Conservation (phyloP, 2,329 filamentous ascomycete genomes). For the Hymenoscyphus fraxineus region DNA sequence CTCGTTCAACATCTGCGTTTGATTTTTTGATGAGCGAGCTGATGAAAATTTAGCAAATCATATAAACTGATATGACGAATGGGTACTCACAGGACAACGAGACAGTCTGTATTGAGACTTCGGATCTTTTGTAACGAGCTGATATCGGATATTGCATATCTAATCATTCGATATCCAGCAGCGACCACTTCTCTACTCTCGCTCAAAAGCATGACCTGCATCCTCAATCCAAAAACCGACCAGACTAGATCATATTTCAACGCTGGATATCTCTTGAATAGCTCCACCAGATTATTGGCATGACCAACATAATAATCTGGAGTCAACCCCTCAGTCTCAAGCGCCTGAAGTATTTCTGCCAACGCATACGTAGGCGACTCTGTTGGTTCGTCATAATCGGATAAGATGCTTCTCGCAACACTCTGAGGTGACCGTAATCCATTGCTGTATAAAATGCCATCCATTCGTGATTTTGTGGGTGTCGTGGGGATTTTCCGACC, state of each 20-base stretch:
- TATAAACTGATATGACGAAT: constrained; percentile 1
- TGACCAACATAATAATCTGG: constrained; percentile 94
- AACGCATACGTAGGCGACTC: constrained; percentile 92
- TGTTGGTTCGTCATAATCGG: constrained; percentile 62
- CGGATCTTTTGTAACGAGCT: constrained; percentile 86
- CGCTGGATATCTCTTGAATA: constrained; percentile 91
- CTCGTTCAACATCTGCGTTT: constrained; percentile 93
- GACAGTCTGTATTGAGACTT: constrained; percentile 81
- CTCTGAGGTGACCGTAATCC: constrained; percentile 56
- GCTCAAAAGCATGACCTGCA: constrained; percentile 94
- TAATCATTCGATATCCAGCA: constrained; percentile 86
- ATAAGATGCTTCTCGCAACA: constrained; percentile 52
- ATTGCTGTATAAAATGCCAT: constrained; percentile 44
- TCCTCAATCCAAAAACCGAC: constrained; percentile 88
- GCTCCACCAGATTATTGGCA: constrained; percentile 86
- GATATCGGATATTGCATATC: constrained; percentile 91
- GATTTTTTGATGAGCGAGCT: constrained; percentile 89
- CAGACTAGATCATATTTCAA: constrained; percentile 96
- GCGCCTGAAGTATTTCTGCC: constrained; percentile 81
- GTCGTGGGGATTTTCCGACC: constrained; percentile 43
- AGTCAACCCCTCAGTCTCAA: constrained; percentile 82
- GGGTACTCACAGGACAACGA: constrained; percentile 66
- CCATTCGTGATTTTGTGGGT: constrained; percentile 50
- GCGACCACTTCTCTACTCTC: constrained; percentile 95
- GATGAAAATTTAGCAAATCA: constrained; percentile 19